Evolutionary conservation across 2,329 filamentous ascomycete genomes (phyloP).

Genomic region (Hypoxylon sp.): DNA sequence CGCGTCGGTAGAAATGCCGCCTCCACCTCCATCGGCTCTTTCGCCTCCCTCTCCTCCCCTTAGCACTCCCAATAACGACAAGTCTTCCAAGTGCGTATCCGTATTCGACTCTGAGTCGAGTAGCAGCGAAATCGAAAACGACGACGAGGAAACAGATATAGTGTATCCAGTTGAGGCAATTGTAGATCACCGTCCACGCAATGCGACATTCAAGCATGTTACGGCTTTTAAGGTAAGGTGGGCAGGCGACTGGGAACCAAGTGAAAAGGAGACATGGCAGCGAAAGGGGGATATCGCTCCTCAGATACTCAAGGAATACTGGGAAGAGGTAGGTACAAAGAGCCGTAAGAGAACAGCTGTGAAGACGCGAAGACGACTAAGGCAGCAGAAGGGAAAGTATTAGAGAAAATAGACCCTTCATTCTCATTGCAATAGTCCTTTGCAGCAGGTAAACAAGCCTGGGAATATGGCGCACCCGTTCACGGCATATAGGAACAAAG

Average conservation of each 20-base stretch:
- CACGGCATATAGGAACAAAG: too few relatives aligned
- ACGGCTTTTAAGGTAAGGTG: conserved; percentile 30
- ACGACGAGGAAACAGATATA: neutral
- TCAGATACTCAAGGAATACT: conserved; percentile 23
- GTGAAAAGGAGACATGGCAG: conserved; percentile 33
- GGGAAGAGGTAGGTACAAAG: neutral
- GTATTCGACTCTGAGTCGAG: neutral
- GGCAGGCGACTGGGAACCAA: conserved; percentile 25
- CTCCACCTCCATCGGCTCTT: neutral
- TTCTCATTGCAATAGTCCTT: too few relatives aligned
- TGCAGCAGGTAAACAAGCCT: too few relatives aligned
- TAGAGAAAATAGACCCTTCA: neutral
- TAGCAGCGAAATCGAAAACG: neutral
- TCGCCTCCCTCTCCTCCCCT: neutral
- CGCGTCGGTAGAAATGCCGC: neutral
- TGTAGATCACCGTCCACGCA: conserved; percentile 25
- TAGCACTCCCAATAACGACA: neutral
- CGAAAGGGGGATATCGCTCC: neutral
- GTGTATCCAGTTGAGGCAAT: conserved; percentile 28
- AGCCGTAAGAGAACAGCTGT: neutral
- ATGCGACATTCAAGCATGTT: neutral
- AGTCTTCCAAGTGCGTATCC: neutral
- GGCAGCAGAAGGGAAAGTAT: conserved; percentile 3
- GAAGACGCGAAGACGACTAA: neutral
- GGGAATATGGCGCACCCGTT: too few relatives aligned